Conservation (phyloP, 768 basidiomycete genomes). For the Macrolepiota fuliginosa region DNA sequence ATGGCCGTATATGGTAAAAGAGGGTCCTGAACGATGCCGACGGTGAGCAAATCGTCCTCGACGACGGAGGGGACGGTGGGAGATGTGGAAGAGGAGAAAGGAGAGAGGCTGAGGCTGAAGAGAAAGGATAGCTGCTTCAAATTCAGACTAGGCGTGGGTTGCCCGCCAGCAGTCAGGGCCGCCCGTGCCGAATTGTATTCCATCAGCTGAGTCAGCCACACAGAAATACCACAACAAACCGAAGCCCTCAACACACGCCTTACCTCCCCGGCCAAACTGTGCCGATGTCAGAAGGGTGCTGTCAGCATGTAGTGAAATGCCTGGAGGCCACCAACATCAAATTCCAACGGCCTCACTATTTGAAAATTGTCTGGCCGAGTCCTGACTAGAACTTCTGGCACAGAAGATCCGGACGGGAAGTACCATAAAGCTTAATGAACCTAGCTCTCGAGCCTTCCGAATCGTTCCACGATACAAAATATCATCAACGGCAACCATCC, state of each 20-base stretch:
- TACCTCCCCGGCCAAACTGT: not conserved
- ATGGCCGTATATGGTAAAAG: not conserved
- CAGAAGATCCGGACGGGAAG: no score
- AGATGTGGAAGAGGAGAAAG: not conserved
- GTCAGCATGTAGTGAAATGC: not conserved
- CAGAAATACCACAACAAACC: not conserved
- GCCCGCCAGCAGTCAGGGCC: not conserved
- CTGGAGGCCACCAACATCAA: not conserved
- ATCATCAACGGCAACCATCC: not conserved
- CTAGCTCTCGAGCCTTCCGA: not conserved
- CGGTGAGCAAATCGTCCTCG: not conserved
- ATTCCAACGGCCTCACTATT: not conserved
- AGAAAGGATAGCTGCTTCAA: not conserved
- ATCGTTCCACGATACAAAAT: not conserved
- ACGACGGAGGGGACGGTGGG: not conserved
- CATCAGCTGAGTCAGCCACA: slow-evolving; percentile 5
- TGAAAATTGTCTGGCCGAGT: not conserved
- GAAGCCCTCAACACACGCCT: not conserved
- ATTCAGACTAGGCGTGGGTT: not conserved
- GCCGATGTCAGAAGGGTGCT: not conserved
- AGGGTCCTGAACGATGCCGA: not conserved
- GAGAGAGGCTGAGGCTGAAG: slow-evolving; percentile 2
- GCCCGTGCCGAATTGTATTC: not conserved
- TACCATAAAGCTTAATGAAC: no score
- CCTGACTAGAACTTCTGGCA: no score